phyloP scores from a whole-genome alignment of 345 rosid species.

The Trapa bicornis region DNA sequence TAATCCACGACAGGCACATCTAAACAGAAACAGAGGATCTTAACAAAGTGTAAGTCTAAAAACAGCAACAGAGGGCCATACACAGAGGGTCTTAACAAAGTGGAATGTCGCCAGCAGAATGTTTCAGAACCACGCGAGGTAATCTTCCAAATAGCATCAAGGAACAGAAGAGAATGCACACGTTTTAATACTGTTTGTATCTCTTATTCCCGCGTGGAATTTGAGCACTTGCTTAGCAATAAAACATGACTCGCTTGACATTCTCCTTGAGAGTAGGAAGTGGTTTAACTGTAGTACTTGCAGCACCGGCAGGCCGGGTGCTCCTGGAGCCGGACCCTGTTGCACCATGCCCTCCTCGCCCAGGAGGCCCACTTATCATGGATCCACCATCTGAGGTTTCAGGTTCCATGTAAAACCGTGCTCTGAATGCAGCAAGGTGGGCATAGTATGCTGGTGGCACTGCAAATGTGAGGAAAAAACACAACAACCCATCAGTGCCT shows the following conservation, averaged over 20 bases:
- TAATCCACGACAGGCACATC: no score
- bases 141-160: no score
- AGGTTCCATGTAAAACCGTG: background rate
- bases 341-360: slow-evolving; percentile 13
- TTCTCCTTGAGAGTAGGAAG: slow-evolving; percentile 88
- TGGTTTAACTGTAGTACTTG: slow-evolving; percentile 60
- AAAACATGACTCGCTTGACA: slow-evolving; percentile 93
- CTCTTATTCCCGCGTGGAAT: no score
- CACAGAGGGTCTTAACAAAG: no score
- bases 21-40: no score
- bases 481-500: background rate
- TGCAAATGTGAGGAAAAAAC: background rate
- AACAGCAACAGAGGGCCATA: no score
- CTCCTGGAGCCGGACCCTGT: slow-evolving; percentile 22
- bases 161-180: no score
- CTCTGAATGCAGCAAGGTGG: background rate
- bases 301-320: slow-evolving; percentile 44
- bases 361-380: background rate
- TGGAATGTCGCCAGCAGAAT: no score
- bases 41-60: no score
- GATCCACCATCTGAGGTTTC: background rate
- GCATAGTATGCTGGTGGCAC: background rate
- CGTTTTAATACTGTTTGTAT: no score
- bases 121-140: no score
- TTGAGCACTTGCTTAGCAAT: no score